phyloP scores from a whole-genome alignment of 345 rosid species.

The Camelina sativa region DNA sequence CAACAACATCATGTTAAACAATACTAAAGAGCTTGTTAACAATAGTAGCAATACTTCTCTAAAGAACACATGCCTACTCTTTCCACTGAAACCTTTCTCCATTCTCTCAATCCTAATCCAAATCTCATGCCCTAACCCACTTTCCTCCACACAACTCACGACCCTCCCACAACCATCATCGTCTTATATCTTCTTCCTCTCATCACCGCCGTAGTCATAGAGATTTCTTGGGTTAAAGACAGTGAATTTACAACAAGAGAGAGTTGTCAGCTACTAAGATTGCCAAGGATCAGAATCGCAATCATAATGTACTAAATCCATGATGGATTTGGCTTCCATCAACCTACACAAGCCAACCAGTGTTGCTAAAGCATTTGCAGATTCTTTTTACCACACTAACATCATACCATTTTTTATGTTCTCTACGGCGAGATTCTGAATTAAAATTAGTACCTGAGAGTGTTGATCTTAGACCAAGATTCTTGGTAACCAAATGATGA shows the following conservation, averaged over 20 bases:
- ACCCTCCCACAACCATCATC: conserved; percentile 27
- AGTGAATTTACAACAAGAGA: conserved; percentile 63
- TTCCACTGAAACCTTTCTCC: conserved; percentile 90
- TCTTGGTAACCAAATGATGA: no score
- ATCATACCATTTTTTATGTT: no score
- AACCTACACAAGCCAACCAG: no score
- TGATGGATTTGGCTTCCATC: no score
- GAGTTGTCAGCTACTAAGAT: conserved; percentile 5
- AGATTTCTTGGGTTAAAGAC: conserved; percentile 76
- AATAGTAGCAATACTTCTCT: conserved; percentile 79
- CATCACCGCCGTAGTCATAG: conserved; percentile 55
- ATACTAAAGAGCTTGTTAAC: conserved; percentile 83
- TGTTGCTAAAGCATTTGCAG: no score
- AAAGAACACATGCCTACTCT: conserved; percentile 83
- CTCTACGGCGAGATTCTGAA: no score
- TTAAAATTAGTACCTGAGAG: no score
- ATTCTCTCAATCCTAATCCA: conserved; percentile 91
- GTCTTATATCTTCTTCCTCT: not conserved
- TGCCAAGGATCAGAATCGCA: no score
- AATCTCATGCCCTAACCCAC: conserved; percentile 74
- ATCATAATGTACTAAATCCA: no score
- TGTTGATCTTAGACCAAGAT: no score
- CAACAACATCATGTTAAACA: conserved; percentile 82
- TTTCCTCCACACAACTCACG: conserved; percentile 68
- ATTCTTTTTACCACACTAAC: no score